phyloP scores from a whole-genome alignment of 352 stramenopile genomes.

The Phytopythium helicoides region DNA sequence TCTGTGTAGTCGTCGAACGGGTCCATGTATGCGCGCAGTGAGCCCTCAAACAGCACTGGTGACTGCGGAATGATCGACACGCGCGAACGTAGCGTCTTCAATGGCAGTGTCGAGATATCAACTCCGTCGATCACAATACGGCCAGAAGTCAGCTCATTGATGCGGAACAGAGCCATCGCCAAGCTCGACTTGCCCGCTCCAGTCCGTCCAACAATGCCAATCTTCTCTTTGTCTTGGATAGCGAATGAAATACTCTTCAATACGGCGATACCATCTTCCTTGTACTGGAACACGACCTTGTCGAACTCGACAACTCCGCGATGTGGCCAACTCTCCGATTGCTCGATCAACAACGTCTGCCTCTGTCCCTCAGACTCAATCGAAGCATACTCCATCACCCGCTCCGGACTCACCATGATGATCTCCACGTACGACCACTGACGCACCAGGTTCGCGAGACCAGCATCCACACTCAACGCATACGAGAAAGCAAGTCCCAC shows the following conservation, averaged over 20 bases:
- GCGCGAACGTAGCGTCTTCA: constrained; percentile 27
- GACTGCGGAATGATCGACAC: constrained; percentile 51
- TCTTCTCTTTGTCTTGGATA: constrained; percentile 63
- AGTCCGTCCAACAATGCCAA: constrained; percentile 28
- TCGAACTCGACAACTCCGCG: constrained; percentile 77
- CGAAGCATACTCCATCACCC: constrained; percentile 4
- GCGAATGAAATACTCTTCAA: constrained; percentile 53
- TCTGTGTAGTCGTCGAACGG: constrained; percentile 75
- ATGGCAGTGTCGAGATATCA: constrained; percentile 29
- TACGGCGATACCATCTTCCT: constrained; percentile 47
- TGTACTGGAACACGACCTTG: constrained; percentile 86
- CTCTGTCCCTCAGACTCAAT: not conserved
- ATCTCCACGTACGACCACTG: constrained; percentile 18
- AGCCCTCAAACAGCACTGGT: constrained; percentile 88
- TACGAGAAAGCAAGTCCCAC: constrained; percentile 78
- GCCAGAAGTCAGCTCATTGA: constrained; percentile 79
- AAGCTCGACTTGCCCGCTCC: constrained; percentile 87
- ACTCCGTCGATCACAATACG: constrained; percentile 42
- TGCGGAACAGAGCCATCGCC: constrained; percentile 35
- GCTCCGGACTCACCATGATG: constrained; percentile 19
- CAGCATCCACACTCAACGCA: constrained; percentile 66
- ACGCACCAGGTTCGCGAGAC: constrained; percentile 63
- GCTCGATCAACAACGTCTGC: not conserved
- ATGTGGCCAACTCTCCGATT: constrained; percentile 52
- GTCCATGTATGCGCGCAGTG: constrained; percentile 83